Base-by-base conservation (phyloP, 441 rosid genomes). In the Geranium incanum region DNA sequence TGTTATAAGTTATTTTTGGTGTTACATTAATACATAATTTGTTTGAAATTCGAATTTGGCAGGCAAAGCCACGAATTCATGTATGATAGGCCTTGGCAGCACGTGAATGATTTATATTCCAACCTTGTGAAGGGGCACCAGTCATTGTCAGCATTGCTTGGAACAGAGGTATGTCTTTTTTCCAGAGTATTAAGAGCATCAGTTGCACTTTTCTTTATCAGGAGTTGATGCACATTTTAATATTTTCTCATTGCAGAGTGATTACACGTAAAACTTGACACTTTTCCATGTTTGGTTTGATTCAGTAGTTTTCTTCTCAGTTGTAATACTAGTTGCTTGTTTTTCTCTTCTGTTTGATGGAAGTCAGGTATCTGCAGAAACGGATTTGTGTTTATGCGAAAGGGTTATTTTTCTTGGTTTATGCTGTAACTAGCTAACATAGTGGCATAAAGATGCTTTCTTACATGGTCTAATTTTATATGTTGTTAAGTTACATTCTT, bases 61-160 rank as follows among this genome's bases (percentile, higher is more conserved):
- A 91, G 91, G 75, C 95, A 92, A 75, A 88, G 96, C 64, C 90
- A 75, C 68, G 50, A 81, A 72, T 90, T 90, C 83, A 88, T 95
- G 97, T 18, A 79, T 66, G 78, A 79, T 37, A 85, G 96, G 84
- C 89, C 91, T 37, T 95, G 99, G 99, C 80, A 85, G 55, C 83
- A 86, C 67, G 89, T 92, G 52, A 62, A 71, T 72, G 83, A 85
- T 75, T 89, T 90, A 70, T 88, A 90, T 77, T 84, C 87, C n/a
- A 83, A 82, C 66, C 72, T 81, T 6, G 92, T 92, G 52, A 78
- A 81, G 6, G 90, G 86, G 64, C 75, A 70, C n/a, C 66, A 73
- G 37, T 79, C 86, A 3, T 67, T 90, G 33, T 68, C 80, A 0
- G 59, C 79, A 18, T 68, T 92, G 83, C 86, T 89, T 78, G 64